Percentiles rank a stretch among this genome's conserved stretches.
These are phyloP conservation scores for Sicyos edulis DNA, from an alignment of 306 rosid species.

Conservation along the genomic window DNA sequence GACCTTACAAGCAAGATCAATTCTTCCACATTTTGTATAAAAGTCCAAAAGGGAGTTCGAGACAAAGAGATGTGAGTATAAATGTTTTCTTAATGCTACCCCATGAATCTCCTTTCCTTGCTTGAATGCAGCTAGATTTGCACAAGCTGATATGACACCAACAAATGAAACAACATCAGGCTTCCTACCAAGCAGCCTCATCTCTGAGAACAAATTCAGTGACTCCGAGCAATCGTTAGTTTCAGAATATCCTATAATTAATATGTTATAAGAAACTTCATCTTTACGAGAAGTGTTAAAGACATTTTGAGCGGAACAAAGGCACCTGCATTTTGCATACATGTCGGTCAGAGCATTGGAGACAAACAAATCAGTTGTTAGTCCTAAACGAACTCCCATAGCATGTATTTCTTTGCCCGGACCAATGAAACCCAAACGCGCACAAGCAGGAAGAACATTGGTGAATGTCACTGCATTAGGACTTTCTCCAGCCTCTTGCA, in stretches of 20 bases:
- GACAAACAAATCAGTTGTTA: slow-evolving; percentile 51
- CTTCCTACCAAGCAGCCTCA: slow-evolving; percentile 46
- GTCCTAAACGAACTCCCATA: slow-evolving; percentile 42
- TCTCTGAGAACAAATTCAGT: slow-evolving; percentile 56
- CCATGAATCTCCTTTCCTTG: slow-evolving; percentile 88
- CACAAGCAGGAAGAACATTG: slow-evolving; percentile 83
- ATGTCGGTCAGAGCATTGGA: slow-evolving; percentile 77
- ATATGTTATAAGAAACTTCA: slow-evolving; percentile 64
- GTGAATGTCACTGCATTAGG: slow-evolving; percentile 72
- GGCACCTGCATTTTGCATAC: slow-evolving; percentile 67
- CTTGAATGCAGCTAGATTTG: slow-evolving; percentile 59
- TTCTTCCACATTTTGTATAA: slow-evolving; percentile 76
- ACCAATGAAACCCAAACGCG: slow-evolving; percentile 53
- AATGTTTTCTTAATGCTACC: slow-evolving; percentile 38
- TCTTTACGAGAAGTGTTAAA: slow-evolving; percentile 57
- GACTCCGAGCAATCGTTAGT: slow-evolving; percentile 52
- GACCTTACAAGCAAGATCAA: slow-evolving; percentile 59
- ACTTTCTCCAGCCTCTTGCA: slow-evolving; percentile 58
- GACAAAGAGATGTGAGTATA: slow-evolving; percentile 52
- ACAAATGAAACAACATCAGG: slow-evolving; percentile 67
- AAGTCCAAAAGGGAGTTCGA: slow-evolving; percentile 75
- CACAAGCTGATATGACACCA: slow-evolving; percentile 78
- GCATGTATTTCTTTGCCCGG: slow-evolving; percentile 80
- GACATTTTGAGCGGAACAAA: slow-evolving; percentile 56
- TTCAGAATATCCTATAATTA: slow-evolving; percentile 69